phyloP scores from a whole-genome alignment of 352 stramenopile species.

The Phytophthora pluvialis region DNA sequence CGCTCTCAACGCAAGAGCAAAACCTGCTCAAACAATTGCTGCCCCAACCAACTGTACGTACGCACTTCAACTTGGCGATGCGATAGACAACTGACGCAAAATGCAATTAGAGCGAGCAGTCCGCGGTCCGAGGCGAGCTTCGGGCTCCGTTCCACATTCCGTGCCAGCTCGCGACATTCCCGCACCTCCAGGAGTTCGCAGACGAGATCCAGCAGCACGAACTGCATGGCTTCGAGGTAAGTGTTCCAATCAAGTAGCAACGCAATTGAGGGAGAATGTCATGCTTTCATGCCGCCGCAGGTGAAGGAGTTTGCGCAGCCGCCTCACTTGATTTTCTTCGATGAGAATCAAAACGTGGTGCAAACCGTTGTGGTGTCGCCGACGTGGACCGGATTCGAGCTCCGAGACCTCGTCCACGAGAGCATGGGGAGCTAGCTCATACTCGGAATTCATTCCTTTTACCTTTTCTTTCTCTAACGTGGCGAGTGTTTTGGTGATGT shows the following conservation, averaged over 20 bases:
- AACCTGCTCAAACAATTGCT: constrained; percentile 27
- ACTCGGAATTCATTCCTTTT: too few species aligned
- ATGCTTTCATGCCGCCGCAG: constrained; percentile 17
- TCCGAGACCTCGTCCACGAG: constrained; percentile 40
- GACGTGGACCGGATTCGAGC: constrained; percentile 50
- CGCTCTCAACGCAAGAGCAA: constrained; percentile 22
- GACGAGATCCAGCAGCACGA: constrained; percentile 20
- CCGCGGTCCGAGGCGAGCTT: constrained; percentile 35
- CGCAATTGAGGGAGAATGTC: not conserved
- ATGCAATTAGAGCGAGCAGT: constrained; percentile 26
- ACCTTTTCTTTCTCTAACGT: too few species aligned
- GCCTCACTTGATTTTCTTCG: constrained; percentile 53
- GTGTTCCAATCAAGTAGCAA: not conserved
- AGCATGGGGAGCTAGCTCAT: constrained; percentile 6
- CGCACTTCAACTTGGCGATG: constrained; percentile 6
- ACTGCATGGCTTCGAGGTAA: constrained; percentile 24
- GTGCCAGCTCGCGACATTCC: constrained; percentile 46
- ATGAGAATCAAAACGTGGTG: constrained; percentile 38
- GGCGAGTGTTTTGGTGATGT: not conserved
- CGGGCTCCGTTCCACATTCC: constrained; percentile 50
- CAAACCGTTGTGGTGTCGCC: constrained; percentile 37
- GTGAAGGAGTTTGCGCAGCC: constrained; percentile 51
- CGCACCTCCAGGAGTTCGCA: constrained; percentile 39
- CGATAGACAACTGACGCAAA: not conserved
- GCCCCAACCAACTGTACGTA: constrained; percentile 33